These are phyloP conservation scores for Plasmodium gaboni DNA, from an alignment of 169 alveolate species.

Conservation along the genomic window DNA sequence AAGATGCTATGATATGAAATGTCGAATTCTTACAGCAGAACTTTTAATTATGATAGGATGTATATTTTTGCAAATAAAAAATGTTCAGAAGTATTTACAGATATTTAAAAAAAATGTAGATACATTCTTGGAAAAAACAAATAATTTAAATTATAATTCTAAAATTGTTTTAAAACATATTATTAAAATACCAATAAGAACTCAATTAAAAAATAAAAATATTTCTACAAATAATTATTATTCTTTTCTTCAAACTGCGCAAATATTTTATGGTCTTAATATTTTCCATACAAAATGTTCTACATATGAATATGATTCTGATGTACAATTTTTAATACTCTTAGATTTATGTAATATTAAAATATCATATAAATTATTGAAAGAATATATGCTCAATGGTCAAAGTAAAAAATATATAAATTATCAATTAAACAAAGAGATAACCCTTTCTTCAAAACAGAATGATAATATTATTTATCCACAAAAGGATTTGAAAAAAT, in stretches of 20 bases:
- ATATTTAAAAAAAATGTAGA: constrained; percentile 51
- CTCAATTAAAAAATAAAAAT: constrained; percentile 14
- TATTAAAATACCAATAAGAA: constrained; percentile 47
- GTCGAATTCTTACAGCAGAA: constrained; percentile 55
- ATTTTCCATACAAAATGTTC: constrained; percentile 12
- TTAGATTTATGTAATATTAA: constrained; percentile 41
- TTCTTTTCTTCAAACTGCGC: constrained; percentile 68
- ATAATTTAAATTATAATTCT: constrained; percentile 56
- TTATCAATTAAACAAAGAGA: neutral
- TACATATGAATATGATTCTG: constrained; percentile 51
- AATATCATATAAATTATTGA: neutral
- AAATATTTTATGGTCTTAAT: constrained; percentile 48
- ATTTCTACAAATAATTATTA: constrained; percentile 26
- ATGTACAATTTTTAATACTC: constrained; percentile 57
- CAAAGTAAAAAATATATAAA: neutral
- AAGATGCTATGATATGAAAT: constrained; percentile 48
- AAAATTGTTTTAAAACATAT: constrained; percentile 32
- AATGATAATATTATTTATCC: neutral
- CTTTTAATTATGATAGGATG: constrained; percentile 72
- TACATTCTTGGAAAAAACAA: constrained; percentile 26
- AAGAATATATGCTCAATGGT: neutral
- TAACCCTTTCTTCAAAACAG: neutral
- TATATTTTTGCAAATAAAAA: constrained; percentile 58
- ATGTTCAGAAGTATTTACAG: constrained; percentile 51
- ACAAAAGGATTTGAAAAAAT: neutral